Conservation (phyloP, 148 eudicot species). For the Vaccinium macrocarpon region DNA sequence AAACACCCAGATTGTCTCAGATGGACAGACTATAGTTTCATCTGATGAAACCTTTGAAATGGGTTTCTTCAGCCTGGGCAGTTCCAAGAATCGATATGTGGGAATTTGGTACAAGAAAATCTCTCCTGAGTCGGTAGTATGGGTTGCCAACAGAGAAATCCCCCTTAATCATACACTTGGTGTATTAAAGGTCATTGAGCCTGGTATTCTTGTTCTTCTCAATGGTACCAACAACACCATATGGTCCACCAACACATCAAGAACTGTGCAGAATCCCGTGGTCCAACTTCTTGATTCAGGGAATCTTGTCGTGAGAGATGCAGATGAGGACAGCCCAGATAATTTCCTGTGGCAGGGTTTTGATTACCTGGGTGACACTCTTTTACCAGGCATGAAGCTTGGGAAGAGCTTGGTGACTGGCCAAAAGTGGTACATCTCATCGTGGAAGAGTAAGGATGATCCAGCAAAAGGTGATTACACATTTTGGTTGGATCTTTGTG, state of each 20-base stretch:
- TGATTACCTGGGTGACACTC: conserved; percentile 17
- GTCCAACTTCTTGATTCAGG: neutral
- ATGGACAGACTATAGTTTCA: neutral
- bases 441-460: conserved; percentile 20
- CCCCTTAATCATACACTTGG: neutral
- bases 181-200: neutral
- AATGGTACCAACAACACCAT: neutral
- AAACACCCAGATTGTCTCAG: neutral
- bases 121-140: neutral
- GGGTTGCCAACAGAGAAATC: neutral
- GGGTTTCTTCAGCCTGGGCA: neutral
- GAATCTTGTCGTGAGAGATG: neutral
- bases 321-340: neutral
- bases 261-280: neutral
- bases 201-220: conserved; percentile 11
- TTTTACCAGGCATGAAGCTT: conserved; percentile 21
- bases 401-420: conserved; percentile 12
- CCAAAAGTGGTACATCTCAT: conserved; percentile 6
- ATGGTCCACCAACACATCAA: conserved; percentile 23
- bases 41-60: conserved; percentile 17
- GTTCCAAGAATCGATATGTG: neutral
- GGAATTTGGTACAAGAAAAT: conserved; percentile 24
- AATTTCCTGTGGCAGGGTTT: conserved; percentile 8
- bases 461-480: conserved; percentile 1
- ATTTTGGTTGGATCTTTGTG: conserved; percentile 11